phyloP scores from a whole-genome alignment of 2,329 filamentous ascomycete genomes.

The Fusarium albosuccineum region DNA sequence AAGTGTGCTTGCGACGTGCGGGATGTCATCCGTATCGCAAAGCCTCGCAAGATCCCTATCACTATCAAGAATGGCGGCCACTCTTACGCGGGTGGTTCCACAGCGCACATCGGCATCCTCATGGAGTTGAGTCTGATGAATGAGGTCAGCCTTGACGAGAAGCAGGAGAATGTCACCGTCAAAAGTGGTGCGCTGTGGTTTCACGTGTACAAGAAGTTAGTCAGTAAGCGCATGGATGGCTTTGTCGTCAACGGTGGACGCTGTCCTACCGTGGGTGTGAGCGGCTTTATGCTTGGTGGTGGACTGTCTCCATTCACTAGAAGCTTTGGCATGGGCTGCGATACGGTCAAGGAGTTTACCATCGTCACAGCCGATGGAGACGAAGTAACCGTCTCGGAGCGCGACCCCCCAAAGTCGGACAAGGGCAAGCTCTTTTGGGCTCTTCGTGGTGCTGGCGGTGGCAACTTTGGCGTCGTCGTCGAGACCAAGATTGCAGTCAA shows the following conservation, averaged over 20 bases:
- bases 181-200: background rate
- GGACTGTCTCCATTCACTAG: slow-evolving; percentile 14
- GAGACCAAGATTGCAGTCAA: background rate
- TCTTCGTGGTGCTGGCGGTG: slow-evolving; percentile 7
- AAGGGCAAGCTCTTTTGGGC: slow-evolving; percentile 23
- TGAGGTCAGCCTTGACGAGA: background rate
- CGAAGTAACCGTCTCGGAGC: background rate
- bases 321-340: slow-evolving; percentile 16
- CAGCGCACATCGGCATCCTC: background rate
- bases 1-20: background rate
- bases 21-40: background rate
- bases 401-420: background rate
- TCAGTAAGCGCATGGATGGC: slow-evolving; percentile 3
- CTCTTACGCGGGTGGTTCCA: background rate
- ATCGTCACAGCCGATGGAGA: slow-evolving; percentile 2
- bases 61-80: background rate
- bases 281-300: slow-evolving; percentile 13
- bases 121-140: background rate
- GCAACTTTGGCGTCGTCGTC: slow-evolving; percentile 14
- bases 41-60: background rate
- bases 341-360: slow-evolving; percentile 9
- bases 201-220: background rate
- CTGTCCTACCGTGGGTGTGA: slow-evolving; percentile 5
- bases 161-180: background rate
- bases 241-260: slow-evolving; percentile 12